A percentile compares a stretch with the other conserved stretches of the same genome.
Conservation (phyloP, 352 stramenopile genomes). For the Globisporangium cylindrosporum region DNA sequence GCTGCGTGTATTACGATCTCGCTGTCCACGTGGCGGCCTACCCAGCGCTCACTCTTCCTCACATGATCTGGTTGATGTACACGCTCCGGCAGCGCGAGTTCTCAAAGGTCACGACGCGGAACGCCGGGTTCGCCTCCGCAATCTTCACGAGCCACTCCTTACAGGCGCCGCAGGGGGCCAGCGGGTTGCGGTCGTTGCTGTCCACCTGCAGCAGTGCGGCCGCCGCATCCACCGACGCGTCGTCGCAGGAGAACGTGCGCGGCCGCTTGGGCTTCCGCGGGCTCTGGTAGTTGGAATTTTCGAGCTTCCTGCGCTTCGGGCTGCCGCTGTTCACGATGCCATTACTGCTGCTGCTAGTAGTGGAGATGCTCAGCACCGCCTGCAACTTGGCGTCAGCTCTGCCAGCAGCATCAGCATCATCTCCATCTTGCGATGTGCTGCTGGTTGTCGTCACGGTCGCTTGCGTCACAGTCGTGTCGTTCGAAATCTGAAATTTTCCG, state of each 20-base stretch:
- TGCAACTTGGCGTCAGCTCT: not conserved
- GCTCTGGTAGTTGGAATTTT: conserved; percentile 18
- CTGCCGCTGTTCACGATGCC: not conserved
- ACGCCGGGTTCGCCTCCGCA: conserved; percentile 96
- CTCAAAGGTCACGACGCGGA: conserved; percentile 97
- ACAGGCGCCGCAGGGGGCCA: conserved; percentile 97
- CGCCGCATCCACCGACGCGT: conserved; percentile 44
- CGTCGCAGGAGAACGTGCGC: conserved; percentile 80
- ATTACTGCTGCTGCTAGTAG: conserved; percentile 5
- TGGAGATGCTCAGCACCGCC: conserved; percentile 1
- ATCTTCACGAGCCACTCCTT: conserved; percentile 99
- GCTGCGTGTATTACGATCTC: not conserved
- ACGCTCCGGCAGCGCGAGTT: conserved; percentile 92
- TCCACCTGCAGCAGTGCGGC: conserved; percentile 24
- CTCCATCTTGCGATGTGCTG: not conserved
- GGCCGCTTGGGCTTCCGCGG: conserved; percentile 76
- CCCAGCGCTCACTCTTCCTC: not conserved
- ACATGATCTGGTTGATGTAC: conserved; percentile 89
- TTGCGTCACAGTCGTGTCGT: not conserved
- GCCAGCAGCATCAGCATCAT: not conserved
- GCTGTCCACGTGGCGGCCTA: conserved; percentile 5
- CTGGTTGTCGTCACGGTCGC: not conserved
- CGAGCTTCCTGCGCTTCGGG: conserved; percentile 10
- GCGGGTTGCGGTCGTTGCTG: conserved; percentile 90
- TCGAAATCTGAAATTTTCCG: conserved; percentile 16